phyloP scores from a whole-genome alignment of 2,329 filamentous ascomycete genomes.

The Aureobasidium sp. region DNA sequence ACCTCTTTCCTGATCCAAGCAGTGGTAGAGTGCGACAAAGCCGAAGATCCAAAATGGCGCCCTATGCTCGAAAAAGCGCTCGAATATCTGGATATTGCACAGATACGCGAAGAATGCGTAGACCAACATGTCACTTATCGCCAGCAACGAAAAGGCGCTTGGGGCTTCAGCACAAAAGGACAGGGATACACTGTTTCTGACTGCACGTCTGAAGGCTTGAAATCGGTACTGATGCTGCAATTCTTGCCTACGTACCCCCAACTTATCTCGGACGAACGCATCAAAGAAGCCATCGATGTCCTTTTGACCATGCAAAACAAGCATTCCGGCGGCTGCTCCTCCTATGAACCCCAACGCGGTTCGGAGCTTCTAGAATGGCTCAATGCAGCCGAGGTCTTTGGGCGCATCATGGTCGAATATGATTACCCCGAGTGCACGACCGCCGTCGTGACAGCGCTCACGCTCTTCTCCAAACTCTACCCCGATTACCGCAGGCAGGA shows the following conservation, averaged over 20 bases:
- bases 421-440: slow-evolving; percentile 98
- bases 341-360: slow-evolving; percentile 79
- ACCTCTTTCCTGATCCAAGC: slow-evolving; percentile 85
- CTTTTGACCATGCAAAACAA: slow-evolving; percentile 84
- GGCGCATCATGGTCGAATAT: slow-evolving; percentile 96
- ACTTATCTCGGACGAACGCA: slow-evolving; percentile 66
- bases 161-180: slow-evolving; percentile 87
- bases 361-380: slow-evolving; percentile 73
- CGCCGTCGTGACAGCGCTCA: slow-evolving; percentile 80
- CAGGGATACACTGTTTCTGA: slow-evolving; percentile 96
- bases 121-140: slow-evolving; percentile 79
- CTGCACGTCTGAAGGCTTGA: slow-evolving; percentile 85
- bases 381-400: slow-evolving; percentile 95
- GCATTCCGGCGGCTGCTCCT: slow-evolving; percentile 71
- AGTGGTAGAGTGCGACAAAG: slow-evolving; percentile 69
- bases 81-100: slow-evolving; percentile 80
- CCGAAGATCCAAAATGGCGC: slow-evolving; percentile 67
- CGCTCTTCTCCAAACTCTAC: slow-evolving; percentile 73
- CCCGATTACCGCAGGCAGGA: slow-evolving; percentile 72
- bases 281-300: slow-evolving; percentile 85
- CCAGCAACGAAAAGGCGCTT: slow-evolving; percentile 84
- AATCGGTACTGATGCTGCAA: slow-evolving; percentile 78
- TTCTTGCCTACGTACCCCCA: slow-evolving; percentile 66
- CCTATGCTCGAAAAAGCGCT: slow-evolving; percentile 79
- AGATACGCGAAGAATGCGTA: slow-evolving; percentile 75